Percentiles rank a stretch among this genome's conserved stretches.
Evolutionary conservation across 2,329 filamentous ascomycete genomes (phyloP).

Genomic region (Aspergillus uvarum): DNA sequence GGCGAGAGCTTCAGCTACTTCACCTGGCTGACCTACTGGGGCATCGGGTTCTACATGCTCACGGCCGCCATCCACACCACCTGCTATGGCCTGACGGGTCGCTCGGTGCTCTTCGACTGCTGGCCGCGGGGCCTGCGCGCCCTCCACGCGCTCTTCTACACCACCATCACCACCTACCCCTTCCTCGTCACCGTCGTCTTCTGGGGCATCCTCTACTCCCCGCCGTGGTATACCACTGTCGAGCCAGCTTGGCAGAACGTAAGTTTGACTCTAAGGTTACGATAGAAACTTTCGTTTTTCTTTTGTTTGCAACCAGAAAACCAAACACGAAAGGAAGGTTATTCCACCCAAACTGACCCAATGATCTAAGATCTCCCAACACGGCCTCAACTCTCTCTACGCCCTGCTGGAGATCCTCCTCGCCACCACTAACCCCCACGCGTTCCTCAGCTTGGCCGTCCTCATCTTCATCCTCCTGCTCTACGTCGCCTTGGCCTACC

Average conservation of each 20-base stretch:
- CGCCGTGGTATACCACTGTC: conserved; percentile 51
- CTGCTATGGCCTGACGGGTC: conserved; percentile 59
- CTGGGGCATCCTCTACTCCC: conserved; percentile 62
- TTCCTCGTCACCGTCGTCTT: conserved; percentile 70
- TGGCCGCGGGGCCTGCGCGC: conserved; percentile 63
- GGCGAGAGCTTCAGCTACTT: conserved; percentile 73
- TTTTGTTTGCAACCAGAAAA: neutral
- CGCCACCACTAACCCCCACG: conserved; percentile 62
- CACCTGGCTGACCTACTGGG: conserved; percentile 80
- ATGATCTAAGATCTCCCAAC: conserved; percentile 60
- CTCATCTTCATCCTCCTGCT: conserved; percentile 68
- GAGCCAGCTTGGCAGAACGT: conserved; percentile 58
- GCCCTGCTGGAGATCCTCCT: conserved; percentile 74
- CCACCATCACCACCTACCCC: conserved; percentile 62
- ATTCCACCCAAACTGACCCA: too few relatives aligned
- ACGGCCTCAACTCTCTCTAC: conserved; percentile 71
- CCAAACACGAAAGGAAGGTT: neutral
- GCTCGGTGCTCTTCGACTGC: conserved; percentile 56
- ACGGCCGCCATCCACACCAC: conserved; percentile 67
- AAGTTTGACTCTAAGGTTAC: conserved; percentile 12
- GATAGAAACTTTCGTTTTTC: neutral
- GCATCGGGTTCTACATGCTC: conserved; percentile 74
- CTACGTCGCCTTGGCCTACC: conserved; percentile 72
- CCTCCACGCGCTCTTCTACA: conserved; percentile 65
- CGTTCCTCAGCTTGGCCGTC: conserved; percentile 66